phyloP scores from a whole-genome alignment of 192 early-diverging fungal species.

The Gonapodya prolifera region DNA sequence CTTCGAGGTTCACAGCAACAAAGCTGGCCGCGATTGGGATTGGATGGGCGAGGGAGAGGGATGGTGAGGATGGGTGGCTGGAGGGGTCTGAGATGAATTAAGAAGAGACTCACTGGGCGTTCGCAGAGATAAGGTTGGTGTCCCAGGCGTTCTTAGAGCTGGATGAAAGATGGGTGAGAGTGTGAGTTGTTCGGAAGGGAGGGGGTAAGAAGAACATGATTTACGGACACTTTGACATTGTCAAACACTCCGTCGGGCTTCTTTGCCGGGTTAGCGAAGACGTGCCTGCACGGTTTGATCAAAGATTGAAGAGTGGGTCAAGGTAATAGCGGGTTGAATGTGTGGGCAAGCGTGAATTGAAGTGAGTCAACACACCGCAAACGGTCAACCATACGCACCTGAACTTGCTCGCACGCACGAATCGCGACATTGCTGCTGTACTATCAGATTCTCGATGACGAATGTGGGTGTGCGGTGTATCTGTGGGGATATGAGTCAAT shows the following conservation, averaged over 20 bases:
- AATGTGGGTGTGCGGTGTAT: too few relatives aligned
- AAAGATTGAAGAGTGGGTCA: too few relatives aligned
- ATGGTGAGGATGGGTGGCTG: conserved; percentile 1
- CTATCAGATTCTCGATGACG: too few relatives aligned
- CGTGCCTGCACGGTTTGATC: conserved; percentile 45
- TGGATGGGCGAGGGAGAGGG: conserved; percentile 12
- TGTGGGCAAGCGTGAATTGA: too few relatives aligned
- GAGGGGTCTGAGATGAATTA: neutral
- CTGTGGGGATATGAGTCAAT: too few relatives aligned
- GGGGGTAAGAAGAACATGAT: neutral
- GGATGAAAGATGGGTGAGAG: conserved; percentile 4
- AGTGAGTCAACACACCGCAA: too few relatives aligned
- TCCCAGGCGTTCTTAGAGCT: conserved; percentile 83
- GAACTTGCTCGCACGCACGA: too few relatives aligned
- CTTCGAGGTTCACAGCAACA: conserved; percentile 44
- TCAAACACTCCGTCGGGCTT: conserved; percentile 79
- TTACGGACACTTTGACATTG: conserved; percentile 50
- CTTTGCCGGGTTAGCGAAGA: conserved; percentile 80
- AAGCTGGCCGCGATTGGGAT: conserved; percentile 62
- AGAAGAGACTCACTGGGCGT: conserved; percentile 56
- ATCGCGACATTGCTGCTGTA: too few relatives aligned
- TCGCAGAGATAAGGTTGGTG: conserved; percentile 90
- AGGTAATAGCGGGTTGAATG: too few relatives aligned
- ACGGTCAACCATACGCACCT: too few relatives aligned
- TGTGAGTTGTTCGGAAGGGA: neutral